A percentile compares a stretch with the other conserved stretches of the same genome.
These are phyloP conservation scores for Glomus cerebriforme DNA, from an alignment of 192 early-diverging fungal species.

Conservation along the genomic window DNA sequence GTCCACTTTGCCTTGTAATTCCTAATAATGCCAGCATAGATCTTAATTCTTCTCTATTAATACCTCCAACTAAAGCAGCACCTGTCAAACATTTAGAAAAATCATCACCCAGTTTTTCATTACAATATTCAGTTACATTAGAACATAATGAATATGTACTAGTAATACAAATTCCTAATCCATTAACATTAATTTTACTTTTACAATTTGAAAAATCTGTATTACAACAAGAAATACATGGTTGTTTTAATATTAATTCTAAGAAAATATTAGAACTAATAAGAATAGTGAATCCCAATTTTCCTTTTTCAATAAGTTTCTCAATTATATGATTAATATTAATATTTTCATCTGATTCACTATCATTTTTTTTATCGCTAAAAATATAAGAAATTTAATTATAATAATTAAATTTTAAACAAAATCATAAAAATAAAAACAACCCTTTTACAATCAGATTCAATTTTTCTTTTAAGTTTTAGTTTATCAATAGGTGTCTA, in stretches of 20 bases:
- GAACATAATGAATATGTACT: background rate
- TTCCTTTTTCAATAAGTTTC: background rate
- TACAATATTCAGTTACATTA: background rate
- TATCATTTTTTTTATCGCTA: background rate
- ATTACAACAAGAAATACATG: background rate
- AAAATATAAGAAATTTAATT: background rate
- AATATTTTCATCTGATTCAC: background rate
- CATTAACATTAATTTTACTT: background rate
- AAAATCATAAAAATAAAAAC: background rate
- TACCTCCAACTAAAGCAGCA: background rate
- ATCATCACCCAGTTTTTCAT: background rate
- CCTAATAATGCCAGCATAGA: background rate
- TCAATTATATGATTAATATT: background rate
- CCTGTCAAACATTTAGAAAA: background rate
- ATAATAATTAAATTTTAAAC: background rate
- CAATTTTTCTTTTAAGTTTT: background rate
- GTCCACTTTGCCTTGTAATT: background rate
- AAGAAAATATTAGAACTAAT: constrained; percentile 6
- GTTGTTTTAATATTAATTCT: background rate
- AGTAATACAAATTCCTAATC: background rate
- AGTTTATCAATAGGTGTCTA: background rate
- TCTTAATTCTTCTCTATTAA: constrained; percentile 2
- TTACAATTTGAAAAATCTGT: background rate
- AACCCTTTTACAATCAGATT: background rate
- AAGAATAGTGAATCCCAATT: background rate